Evolutionary conservation across 2,329 filamentous ascomycete genomes (phyloP).

Genomic region (Alternaria gansuensis): DNA sequence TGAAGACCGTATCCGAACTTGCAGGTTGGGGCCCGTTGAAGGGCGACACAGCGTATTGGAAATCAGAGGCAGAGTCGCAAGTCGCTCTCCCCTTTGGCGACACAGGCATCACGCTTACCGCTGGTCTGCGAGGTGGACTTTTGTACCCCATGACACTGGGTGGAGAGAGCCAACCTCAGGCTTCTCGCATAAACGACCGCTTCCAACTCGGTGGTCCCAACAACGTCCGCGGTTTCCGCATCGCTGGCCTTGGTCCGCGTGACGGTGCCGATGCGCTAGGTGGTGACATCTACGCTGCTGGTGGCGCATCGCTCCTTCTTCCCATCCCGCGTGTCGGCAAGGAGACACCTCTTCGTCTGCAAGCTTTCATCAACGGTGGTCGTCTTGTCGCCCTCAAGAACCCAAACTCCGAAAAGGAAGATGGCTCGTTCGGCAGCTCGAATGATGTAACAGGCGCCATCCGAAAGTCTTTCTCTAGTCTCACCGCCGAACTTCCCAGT

Average conservation of each 20-base stretch:
- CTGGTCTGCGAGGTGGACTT: constrained; percentile 80
- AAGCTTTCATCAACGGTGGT: constrained; percentile 91
- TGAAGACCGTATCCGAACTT: constrained; percentile 81
- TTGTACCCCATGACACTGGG: constrained; percentile 81
- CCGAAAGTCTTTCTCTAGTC: constrained; percentile 70
- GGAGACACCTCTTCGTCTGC: constrained; percentile 84
- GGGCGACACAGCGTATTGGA: constrained; percentile 93
- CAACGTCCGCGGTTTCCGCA: constrained; percentile 91
- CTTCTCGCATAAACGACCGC: constrained; percentile 88
- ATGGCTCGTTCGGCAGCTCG: constrained; percentile 55
- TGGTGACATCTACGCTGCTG: constrained; percentile 90
- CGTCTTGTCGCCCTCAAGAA: constrained; percentile 78
- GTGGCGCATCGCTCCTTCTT: constrained; percentile 83
- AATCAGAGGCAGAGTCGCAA: constrained; percentile 85
- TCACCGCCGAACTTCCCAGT: constrained; percentile 81
- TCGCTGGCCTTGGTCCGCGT: constrained; percentile 86
- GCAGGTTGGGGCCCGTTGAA: constrained; percentile 84
- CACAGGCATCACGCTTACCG: constrained; percentile 83
- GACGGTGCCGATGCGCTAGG: constrained; percentile 87
- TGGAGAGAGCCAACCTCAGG: constrained; percentile 62
- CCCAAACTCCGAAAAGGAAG: constrained; percentile 55
- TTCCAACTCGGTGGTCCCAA: constrained; percentile 95
- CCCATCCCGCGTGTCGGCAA: constrained; percentile 83
- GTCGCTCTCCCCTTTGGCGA: constrained; percentile 77
- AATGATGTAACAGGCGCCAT: constrained; percentile 65